A percentile compares a stretch with the other conserved stretches of the same genome.
Conservation (phyloP, 768 basidiomycete species). For the Russula abietina region DNA sequence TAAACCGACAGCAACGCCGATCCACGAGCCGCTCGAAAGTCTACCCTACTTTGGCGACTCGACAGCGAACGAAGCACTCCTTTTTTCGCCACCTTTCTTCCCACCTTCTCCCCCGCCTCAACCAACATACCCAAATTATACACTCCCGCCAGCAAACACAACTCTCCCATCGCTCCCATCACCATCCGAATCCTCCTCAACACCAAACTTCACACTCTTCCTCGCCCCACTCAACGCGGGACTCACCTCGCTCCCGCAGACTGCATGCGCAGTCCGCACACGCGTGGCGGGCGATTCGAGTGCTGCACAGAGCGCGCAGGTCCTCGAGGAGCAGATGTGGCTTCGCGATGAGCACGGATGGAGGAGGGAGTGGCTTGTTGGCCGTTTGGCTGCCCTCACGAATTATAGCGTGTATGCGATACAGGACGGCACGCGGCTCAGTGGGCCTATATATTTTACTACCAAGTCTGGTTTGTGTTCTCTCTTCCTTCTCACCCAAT, state of each 20-base stretch:
- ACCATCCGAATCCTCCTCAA: slow-evolving; percentile 25
- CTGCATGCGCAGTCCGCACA: slow-evolving; percentile 51
- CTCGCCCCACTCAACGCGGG: slow-evolving; percentile 44
- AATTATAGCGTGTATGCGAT: slow-evolving; percentile 77
- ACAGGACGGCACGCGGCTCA: slow-evolving; percentile 49
- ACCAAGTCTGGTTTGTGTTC: slow-evolving; percentile 53
- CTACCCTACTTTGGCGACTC: slow-evolving; percentile 67
- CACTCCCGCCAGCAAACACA: slow-evolving; percentile 54
- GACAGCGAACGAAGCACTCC: slow-evolving; percentile 61
- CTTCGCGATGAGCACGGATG: slow-evolving; percentile 52
- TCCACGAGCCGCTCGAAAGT: slow-evolving; percentile 40
- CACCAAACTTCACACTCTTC: slow-evolving; percentile 50
- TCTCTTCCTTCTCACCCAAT: not conserved
- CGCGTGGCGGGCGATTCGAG: slow-evolving; percentile 25
- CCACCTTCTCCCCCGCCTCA: slow-evolving; percentile 28
- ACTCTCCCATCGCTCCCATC: slow-evolving; percentile 38
- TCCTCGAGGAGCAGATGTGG: slow-evolving; percentile 48
- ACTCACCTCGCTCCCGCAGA: slow-evolving; percentile 43
- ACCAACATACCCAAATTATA: slow-evolving; percentile 70
- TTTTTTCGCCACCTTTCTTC: slow-evolving; percentile 60
- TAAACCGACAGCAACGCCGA: slow-evolving; percentile 26
- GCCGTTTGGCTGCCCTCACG: slow-evolving; percentile 51
- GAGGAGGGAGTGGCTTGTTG: slow-evolving; percentile 63
- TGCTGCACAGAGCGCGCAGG: slow-evolving; percentile 21
- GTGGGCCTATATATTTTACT: slow-evolving; percentile 60